Evolutionary conservation across 208 protist genomes (phyloP), one percentile per base, ranked within the genome.

Genomic region (Tritrichomonas musculus): DNA sequence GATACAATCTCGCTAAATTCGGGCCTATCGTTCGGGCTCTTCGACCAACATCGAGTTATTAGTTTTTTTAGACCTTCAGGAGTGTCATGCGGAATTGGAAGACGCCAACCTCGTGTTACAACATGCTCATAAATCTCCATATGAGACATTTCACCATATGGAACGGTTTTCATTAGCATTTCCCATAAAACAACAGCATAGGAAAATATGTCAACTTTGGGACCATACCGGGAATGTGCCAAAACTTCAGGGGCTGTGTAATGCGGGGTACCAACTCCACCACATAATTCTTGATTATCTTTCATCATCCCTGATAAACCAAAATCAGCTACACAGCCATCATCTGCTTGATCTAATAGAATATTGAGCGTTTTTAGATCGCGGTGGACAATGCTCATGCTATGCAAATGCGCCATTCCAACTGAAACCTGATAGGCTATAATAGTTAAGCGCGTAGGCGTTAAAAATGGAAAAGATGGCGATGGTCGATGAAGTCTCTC

Each of bases 201-300:
- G 0, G 88, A 92, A 30, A 47, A 92, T 44, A 27, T 39, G 72
- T 92, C 88, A 30, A 69, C 33, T 36, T 69, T 47, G 30, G 33
- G 36, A 20, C 55, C 55, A 92, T 92, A 92, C 72, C 39, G 47
- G 0, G 30, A n/a, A 66, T 92, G 50, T 9, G 9, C 9, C n/a
- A 92, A 49, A 13, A 92, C 88, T 92, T 92, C 88, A 25, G 88
- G 88, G 69, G 88, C 88, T 50, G 57, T 69, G 33, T 92, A 92
- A 66, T 92, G 88, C 5, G 88, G 88, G 14, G 88, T 92, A 53
- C 88, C 88, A 50, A 64, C 50, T 50, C 88, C 57, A 50, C 50
- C 88, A 73, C 9, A 17, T 2, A 92, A 27, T 33, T 92, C 88
- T 66, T 64, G 50, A 47, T 44, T 44, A 33, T 72, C 50, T 72